phyloP scores from a whole-genome alignment of 768 basidiomycete species.

The Naganishia randhawae region DNA sequence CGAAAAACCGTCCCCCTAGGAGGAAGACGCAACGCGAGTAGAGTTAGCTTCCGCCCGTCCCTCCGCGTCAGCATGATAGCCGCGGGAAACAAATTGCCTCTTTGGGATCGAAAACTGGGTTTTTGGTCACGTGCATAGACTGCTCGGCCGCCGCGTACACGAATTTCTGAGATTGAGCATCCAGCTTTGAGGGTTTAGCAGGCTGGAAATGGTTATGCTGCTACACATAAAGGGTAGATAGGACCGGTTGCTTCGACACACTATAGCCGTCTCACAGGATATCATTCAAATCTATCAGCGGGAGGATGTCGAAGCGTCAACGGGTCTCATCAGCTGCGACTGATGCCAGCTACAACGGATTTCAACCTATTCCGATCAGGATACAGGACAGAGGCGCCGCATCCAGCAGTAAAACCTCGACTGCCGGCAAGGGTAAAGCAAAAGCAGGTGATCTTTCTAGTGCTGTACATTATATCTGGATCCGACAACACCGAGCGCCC shows the following conservation, averaged over 20 bases:
- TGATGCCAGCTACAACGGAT: slow-evolving; percentile 6
- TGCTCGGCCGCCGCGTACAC: background rate
- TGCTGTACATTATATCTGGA: slow-evolving; percentile 25
- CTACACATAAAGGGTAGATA: no score
- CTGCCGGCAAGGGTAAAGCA: slow-evolving; percentile 6
- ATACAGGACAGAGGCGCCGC: background rate
- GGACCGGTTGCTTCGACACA: no score
- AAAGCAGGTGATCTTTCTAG: background rate
- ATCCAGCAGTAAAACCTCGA: background rate
- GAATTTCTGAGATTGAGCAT: slow-evolving; percentile 1
- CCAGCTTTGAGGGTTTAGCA: no score
- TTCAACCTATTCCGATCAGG: slow-evolving; percentile 14
- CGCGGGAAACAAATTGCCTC: slow-evolving; percentile 6
- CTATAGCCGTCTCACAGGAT: no score
- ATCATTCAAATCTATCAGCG: no score
- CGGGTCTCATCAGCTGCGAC: slow-evolving; percentile 1
- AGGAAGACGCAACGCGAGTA: background rate
- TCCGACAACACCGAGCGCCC: slow-evolving; percentile 26
- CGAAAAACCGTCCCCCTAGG: background rate
- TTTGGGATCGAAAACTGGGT: background rate
- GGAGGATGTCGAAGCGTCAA: slow-evolving; percentile 16
- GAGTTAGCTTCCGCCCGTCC: background rate
- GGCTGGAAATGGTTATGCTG: no score
- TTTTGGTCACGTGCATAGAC: background rate
- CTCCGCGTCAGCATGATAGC: background rate